Base-by-base conservation (phyloP, 129 eudicot species). In the Logfia minima region DNA sequence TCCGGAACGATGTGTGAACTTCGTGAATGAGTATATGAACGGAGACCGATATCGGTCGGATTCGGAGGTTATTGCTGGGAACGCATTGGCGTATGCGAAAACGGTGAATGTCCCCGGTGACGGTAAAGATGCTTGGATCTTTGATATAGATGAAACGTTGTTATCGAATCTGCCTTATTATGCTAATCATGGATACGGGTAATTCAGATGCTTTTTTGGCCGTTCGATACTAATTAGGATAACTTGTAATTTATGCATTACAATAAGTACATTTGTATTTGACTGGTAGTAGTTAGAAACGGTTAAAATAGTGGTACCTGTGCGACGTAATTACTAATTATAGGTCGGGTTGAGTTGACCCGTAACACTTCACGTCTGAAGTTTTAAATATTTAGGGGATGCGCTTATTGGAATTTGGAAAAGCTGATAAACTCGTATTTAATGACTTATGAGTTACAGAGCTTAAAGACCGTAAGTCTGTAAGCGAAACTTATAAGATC, bases 131-230 rank as follows among this genome's bases (percentile, higher is more conserved):
- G 97, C 86, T 62, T 93, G 98, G 98, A 78, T 93, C 23, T 93
- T 93, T 58, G 98, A 90, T 80, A 84, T 93, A 52, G 98, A 93
- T 19, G 98, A 93, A 84, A 93, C 98, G 14, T 69, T 93, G 87
- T 85, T 93, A 13, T 85, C 96, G n/a, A 87, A 86, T 82, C 55
- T 90, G 71, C 97, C 97, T 1, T 88, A 86, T 77, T 93, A 86
- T 22, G 85, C 65, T 26, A 34, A 9, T 39, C 87, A 86, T 48
- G 94, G 88, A n/a, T 92, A n/a, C 63, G 98, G 96, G 96, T 88
- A 37, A 83, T 75, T 21, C 56, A 28, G 66, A 41, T 74, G 72
- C 77, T 45, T 62, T 61, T 62, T 21, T 70, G 13, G 32, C 34
- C 53, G 41, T 75, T 41, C 59, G 52, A 68, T 35, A 29, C 34